Conservation (phyloP, 371 early-diverging fungal species). For the Mucor lusitanicus region DNA sequence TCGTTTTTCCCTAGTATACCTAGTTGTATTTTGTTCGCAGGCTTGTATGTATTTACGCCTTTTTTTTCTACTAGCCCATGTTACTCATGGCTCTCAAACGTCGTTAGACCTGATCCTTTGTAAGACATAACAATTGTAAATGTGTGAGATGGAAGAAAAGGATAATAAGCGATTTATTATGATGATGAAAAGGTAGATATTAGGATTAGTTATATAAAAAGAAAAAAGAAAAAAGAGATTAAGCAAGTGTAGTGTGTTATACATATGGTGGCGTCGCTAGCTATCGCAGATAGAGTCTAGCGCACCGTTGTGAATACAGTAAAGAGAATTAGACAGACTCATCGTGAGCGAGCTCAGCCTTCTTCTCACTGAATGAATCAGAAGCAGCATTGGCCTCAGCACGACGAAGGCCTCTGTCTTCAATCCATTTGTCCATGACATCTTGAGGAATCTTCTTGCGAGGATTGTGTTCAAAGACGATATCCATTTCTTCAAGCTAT, state of each 20-base stretch:
- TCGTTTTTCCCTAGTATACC: no score
- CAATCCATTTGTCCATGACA: constrained; percentile 26
- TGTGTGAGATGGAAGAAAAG: no score
- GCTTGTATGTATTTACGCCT: no score
- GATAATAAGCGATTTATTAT: no score
- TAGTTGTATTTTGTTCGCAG: no score
- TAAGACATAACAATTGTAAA: no score
- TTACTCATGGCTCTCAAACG: no score
- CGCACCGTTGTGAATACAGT: background rate
- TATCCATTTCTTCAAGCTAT: constrained; percentile 48
- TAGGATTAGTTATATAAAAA: no score
- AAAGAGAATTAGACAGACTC: background rate
- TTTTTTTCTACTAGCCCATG: no score
- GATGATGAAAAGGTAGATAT: no score
- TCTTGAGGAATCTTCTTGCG: constrained; percentile 36
- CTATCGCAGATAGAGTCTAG: background rate
- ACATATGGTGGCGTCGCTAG: background rate
- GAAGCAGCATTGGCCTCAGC: background rate
- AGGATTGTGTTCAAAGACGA: constrained; percentile 36
- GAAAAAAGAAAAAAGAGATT: no score
- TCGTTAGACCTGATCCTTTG: no score
- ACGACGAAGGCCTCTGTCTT: constrained; percentile 18
- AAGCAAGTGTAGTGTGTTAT: background rate
- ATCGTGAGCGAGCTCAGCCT: background rate
- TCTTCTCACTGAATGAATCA: background rate